Evolutionary conservation across 2,329 filamentous ascomycete species (phyloP), one percentile per base, ranked within the genome.

Genomic region (Talaromyces sp.): DNA sequence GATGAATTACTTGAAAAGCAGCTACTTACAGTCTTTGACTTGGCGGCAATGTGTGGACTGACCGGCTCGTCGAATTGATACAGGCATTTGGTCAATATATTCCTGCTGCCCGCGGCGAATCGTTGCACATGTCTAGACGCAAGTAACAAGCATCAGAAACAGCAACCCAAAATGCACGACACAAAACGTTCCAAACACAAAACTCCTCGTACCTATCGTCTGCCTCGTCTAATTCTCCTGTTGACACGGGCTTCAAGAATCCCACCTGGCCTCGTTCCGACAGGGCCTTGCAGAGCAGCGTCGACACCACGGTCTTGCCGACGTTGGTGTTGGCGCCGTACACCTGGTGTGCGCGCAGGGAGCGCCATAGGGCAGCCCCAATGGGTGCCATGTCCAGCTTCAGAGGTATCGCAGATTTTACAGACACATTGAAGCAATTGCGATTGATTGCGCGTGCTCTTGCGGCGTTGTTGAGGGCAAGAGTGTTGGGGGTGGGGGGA

Each of bases 251-350:
- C 73, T 96, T 96, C 59, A 96, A 72, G 72, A 90, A 96, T 11
- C 83, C 80, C 1, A 87, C 82, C 27, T 52, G 51, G 10, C 42
- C 53, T 42, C 19, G 57, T 2, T 57, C 32, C 42, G 76, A 77
- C 4, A 87, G 82, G 9, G 88, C 83, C 64, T 84, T 86, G 72
- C 86, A 89, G 3, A 96, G 79, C 13, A 92, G 75, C 0, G 90
- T 92, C 1, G 89, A 88, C 62, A 92, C 83, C 33, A 96, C 85
- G 0, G 91, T 96, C 79, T 96, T 96, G 65, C 91, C 91, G 28
- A 95, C 90, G 66, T 90, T 86, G 0, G 91, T 95, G 69, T 93
- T 95, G 54, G 91, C 89, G 30, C 91, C 91, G 69, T 90, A 96
- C 42, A 96, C 80, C 74, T 95, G 91, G 67, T 90, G 84, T 13